Base-by-base conservation (phyloP, 2,329 filamentous ascomycete species). In the Aspergillus pseudotamarii region DNA sequence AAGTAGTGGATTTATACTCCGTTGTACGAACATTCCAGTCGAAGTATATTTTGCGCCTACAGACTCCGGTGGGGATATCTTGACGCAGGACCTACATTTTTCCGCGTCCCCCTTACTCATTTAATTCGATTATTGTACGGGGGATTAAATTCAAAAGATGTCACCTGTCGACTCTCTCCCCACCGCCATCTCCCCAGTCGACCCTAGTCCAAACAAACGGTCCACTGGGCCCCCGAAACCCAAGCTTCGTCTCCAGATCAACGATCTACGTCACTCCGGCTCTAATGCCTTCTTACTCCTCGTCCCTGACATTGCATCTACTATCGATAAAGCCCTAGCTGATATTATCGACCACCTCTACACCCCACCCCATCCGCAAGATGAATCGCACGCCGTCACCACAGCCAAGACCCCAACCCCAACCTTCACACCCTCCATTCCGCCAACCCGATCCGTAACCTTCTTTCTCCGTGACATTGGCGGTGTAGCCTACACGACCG, bases 401-500 rank as follows among this genome's bases (percentile, higher is more conserved):
- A 65, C 45, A 63, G 50, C 54, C 51, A 57, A n/a, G 21, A 10
- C 19, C 11, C 48, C 23, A 64, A 58, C 38, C n/a, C 57, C 30
- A 56, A 64, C 50, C n/a, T 79, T 78, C 65, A 68, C 53, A 10
- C 76, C 77, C 2, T 71, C 71, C 56, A 80, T 86, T 55, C 85
- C 86, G 0, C 83, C 86, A n/a, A 95, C 92, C 11, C 90, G 93
- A 64, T 96, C 92, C 58, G 88, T 98, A 21, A 97, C 94, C 0
- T 80, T 98, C 41, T 84, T 97, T 64, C 82, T 98, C 5, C 88
- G 91, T 34, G 83, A 88, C 68, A 93, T 96, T 86, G 83, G 81
- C 55, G 94, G 94, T 57, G 92, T 98, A 5, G 94, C 94, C 23
- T 96, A 97, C 81, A 97, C 94, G 1, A 93, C 87, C 0, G 91